These are phyloP conservation scores for Clavaria fumosa DNA, from an alignment of 768 basidiomycete genomes.

Conservation along the genomic window DNA sequence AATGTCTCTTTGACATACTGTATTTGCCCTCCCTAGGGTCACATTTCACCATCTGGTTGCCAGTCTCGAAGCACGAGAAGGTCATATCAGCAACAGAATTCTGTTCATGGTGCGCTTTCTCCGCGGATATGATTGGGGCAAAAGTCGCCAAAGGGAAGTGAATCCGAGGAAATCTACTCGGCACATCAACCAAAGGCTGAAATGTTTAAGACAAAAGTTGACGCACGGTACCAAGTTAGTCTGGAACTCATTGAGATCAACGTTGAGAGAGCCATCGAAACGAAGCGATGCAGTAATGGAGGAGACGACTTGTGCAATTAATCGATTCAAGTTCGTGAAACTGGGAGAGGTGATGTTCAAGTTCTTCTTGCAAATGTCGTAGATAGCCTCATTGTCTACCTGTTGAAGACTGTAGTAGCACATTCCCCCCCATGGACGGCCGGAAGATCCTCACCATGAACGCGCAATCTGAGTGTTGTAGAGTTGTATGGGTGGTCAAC, in stretches of 20 bases:
- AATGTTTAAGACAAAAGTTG: neutral
- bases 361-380: slow-evolving; percentile 98
- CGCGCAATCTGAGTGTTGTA: slow-evolving; percentile 99
- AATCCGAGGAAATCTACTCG: slow-evolving; percentile 80
- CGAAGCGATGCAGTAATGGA: slow-evolving; percentile 94
- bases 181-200: slow-evolving; percentile 7
- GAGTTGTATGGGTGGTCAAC: slow-evolving; percentile 94
- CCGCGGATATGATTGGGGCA: slow-evolving; percentile 84
- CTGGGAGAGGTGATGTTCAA: slow-evolving; percentile 74
- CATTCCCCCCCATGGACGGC: too few species aligned
- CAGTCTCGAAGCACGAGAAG: slow-evolving; percentile 91
- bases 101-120: slow-evolving; percentile 92
- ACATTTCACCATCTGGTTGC: slow-evolving; percentile 93
- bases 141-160: slow-evolving; percentile 97
- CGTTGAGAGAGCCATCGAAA: slow-evolving; percentile 95
- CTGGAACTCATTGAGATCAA: slow-evolving; percentile 97
- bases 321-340: slow-evolving; percentile 86
- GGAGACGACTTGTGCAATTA: slow-evolving; percentile 98
- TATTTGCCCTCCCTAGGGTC: slow-evolving; percentile 98
- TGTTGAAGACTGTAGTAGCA: slow-evolving; percentile 16
- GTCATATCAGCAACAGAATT: slow-evolving; percentile 99
- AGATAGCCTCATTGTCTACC: slow-evolving; percentile 99
- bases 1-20: slow-evolving; percentile 49
- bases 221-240: slow-evolving; percentile 94
- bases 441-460: slow-evolving; percentile 73